Base-by-base conservation (phyloP, 1,139 yeast species). In the Taphrina sp. region DNA sequence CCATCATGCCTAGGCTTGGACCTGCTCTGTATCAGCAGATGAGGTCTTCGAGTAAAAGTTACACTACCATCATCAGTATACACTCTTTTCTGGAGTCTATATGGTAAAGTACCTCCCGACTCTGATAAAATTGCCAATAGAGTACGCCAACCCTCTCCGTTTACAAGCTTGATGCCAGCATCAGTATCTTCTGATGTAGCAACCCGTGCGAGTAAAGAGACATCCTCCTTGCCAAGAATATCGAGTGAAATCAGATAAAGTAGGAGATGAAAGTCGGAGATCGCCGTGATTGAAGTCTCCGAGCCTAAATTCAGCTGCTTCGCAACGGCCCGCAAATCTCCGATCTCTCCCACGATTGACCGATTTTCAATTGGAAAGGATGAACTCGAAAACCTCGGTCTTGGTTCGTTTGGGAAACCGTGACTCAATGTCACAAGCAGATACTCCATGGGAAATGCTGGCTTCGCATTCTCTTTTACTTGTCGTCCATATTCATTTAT, bases 401-500 rank as follows among this genome's bases (percentile, higher is more conserved):
- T 44, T 26, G 57, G 61, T 24, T 58, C 49, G 41, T 56, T 47
- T 16, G 96, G 95, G 77, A 92, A 92, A 1, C 98, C 95, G 68
- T 92, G 97, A 14, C 95, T 85, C 60, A 92, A 72, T 2, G 96
- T 84, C 0, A 92, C 95, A 54, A 94, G 72, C 60, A 94, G 71
- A 68, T 87, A 94, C 62, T 94, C 98, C 14, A 88, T 94, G 0
- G 99, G 99, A 69, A 94, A 89, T 4, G 95, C 88, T 0, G 98
- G 97, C 66, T 86, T 87, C 12, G 97, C 98, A 65, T 87, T 85
- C 41, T 82, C 81, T 66, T 88, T 89, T 16, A 92, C 95, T 49
- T 88, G 83, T 24, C 89, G 74, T 5, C 89, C 88, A 70, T 92
- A 94, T 69, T 94, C 96, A 67, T 94, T 94, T 62, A 81, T 77